Evolutionary conservation across 257 asterid genomes (phyloP), one percentile per base, ranked within the genome.

Genomic region (Henckelia pumila): DNA sequence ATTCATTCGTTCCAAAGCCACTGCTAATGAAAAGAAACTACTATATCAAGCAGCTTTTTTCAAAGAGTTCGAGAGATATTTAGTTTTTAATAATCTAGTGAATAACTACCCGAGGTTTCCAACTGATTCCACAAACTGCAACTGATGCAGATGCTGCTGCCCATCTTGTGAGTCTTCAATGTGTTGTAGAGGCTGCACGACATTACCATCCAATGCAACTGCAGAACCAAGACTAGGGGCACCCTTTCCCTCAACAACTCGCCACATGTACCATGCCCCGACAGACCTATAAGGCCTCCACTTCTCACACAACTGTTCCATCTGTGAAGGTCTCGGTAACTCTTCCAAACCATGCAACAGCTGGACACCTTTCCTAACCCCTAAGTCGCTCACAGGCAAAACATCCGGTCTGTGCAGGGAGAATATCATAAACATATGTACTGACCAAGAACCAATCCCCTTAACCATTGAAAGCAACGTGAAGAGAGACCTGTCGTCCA

Each of bases 191-290:
- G 97, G 91, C 82, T 80, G 89, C 75, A 75, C 85, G 67, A 47
- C 70, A 71, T 73, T 71, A 44, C 78, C 82, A 28, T 82, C 92
- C 56, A 82, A 77, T n/a, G 81, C 58, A 59, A 70, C 74, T 16
- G 81, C 73, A 24, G 84, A 73, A 21, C 74, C 82, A 3, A 81
- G 74, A 32, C 81, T 71, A 3, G 85, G 81, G 16, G 88, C 68
- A 50, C 88, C 91, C 75, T 89, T 93, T 62, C 84, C 95, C 72
- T 90, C 98, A 4, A 77, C 83, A 30, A 86, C 74, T 81, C 95
- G 80, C 97, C 98, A 88, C 98, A 93, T 86, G 75, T 93, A 93
- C 96, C 98, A 93, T 0, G 97, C 89, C 71, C 96, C 98, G 35
- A 91, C 95, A 0, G 97, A 85, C 84, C 98, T 81, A 61, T 86